A percentile compares a stretch with the other conserved stretches of the same genome.
Conservation (phyloP, 805 yeast genomes). For the Phaffomyces opuntiae region DNA sequence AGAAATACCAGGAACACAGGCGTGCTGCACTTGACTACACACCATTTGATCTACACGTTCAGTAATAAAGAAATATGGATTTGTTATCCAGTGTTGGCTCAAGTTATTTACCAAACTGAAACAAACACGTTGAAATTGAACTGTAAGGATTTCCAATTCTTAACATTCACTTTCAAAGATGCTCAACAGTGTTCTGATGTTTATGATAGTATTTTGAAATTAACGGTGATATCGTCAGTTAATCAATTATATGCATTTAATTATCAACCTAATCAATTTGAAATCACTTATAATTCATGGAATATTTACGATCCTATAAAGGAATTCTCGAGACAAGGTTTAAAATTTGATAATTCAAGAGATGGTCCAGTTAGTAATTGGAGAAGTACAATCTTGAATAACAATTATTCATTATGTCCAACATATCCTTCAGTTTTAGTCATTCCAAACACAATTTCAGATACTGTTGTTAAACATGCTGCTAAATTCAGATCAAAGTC, state of each 20-base stretch:
- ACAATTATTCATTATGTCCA: constrained; percentile 56
- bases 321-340: constrained; percentile 75
- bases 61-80: constrained; percentile 72
- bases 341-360: constrained; percentile 25
- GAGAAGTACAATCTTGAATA: constrained; percentile 65
- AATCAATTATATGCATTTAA: constrained; percentile 72
- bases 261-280: constrained; percentile 70
- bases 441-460: constrained; percentile 75
- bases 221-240: constrained; percentile 49
- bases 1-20: constrained; percentile 53
- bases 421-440: constrained; percentile 67
- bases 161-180: constrained; percentile 66
- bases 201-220: constrained; percentile 59
- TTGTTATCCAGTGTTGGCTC: constrained; percentile 78
- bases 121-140: constrained; percentile 57
- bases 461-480: constrained; percentile 76
- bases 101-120: constrained; percentile 25
- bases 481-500: constrained; percentile 79
- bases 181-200: constrained; percentile 60
- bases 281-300: constrained; percentile 67
- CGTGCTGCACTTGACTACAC: constrained; percentile 62
- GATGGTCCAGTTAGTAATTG: constrained; percentile 34
- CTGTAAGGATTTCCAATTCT: constrained; percentile 79
- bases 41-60: constrained; percentile 61
- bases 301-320: constrained; percentile 46